Conservation (phyloP, 768 basidiomycete genomes). For the Neoboletus magnificus region DNA sequence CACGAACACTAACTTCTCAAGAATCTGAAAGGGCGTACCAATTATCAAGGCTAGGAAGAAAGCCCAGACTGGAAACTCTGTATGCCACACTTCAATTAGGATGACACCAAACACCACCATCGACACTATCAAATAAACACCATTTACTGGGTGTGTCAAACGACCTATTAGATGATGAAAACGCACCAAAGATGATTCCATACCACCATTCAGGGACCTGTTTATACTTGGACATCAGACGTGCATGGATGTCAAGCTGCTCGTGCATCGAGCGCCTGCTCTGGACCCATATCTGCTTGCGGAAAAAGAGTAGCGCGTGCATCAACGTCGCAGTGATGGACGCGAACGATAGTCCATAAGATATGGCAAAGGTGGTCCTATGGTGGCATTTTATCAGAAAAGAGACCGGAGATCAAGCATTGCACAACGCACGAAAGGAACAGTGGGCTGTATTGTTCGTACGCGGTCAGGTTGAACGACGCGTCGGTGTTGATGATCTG, state of each 20-base stretch:
- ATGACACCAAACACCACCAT: slow-evolving; percentile 60
- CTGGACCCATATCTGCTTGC: slow-evolving; percentile 75
- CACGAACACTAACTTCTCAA: background rate
- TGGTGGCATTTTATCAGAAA: background rate
- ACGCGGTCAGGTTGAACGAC: slow-evolving; percentile 54
- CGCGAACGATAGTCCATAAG: slow-evolving; percentile 82
- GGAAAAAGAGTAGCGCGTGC: slow-evolving; percentile 72
- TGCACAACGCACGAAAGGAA: slow-evolving; percentile 44
- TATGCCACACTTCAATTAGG: slow-evolving; percentile 59
- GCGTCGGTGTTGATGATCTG: slow-evolving; percentile 51
- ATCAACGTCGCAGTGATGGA: slow-evolving; percentile 71
- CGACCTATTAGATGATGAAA: background rate
- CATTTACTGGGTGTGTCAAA: background rate
- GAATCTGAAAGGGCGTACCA: slow-evolving; percentile 18
- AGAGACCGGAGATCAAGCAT: background rate
- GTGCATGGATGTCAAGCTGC: slow-evolving; percentile 71
- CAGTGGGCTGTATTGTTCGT: slow-evolving; percentile 57
- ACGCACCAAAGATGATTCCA: slow-evolving; percentile 26
- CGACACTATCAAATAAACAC: slow-evolving; percentile 25
- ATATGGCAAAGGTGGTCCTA: slow-evolving; percentile 65
- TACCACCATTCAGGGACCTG: slow-evolving; percentile 68
- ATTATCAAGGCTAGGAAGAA: slow-evolving; percentile 35
- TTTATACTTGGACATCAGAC: slow-evolving; percentile 53
- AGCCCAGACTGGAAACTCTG: slow-evolving; percentile 44
- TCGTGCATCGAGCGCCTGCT: slow-evolving; percentile 67